phyloP scores from a whole-genome alignment of 306 rosid genomes.

The Sechiopsis laciniata region DNA sequence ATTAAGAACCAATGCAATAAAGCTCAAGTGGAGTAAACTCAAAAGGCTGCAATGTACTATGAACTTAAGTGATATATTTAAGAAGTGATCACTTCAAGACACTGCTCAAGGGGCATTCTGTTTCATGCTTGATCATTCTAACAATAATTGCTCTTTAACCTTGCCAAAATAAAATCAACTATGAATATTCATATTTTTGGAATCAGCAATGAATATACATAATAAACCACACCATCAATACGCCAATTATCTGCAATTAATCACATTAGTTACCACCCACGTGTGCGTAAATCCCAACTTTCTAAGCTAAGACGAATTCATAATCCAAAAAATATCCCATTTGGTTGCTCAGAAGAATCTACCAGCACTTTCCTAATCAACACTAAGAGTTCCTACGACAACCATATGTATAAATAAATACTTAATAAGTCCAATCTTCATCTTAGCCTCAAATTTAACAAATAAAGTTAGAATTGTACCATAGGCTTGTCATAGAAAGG shows the following conservation, averaged over 20 bases:
- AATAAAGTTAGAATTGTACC: conserved; percentile 32
- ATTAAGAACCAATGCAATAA: too few relatives aligned
- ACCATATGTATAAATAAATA: too few relatives aligned
- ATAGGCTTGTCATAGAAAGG: conserved; percentile 97
- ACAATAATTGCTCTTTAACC: background rate
- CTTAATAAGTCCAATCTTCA: background rate
- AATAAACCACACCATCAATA: background rate
- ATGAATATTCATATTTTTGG: too few relatives aligned
- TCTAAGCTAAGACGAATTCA: background rate
- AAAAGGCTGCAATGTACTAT: background rate
- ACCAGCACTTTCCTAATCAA: background rate
- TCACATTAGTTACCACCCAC: background rate
- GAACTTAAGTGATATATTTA: background rate
- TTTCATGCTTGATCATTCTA: background rate
- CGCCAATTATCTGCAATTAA: background rate
- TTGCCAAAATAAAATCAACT: background rate
- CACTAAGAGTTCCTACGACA: background rate
- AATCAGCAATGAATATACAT: background rate
- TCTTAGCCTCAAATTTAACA: background rate
- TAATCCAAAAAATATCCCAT: background rate
- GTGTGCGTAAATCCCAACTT: background rate
- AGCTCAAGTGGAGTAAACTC: background rate
- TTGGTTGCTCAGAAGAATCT: background rate
- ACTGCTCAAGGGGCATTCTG: background rate
- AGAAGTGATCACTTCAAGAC: background rate